Evolutionary conservation across 805 yeast species (phyloP), one percentile per base, ranked within the genome.

Genomic region (Cyberlindnera saturnus): DNA sequence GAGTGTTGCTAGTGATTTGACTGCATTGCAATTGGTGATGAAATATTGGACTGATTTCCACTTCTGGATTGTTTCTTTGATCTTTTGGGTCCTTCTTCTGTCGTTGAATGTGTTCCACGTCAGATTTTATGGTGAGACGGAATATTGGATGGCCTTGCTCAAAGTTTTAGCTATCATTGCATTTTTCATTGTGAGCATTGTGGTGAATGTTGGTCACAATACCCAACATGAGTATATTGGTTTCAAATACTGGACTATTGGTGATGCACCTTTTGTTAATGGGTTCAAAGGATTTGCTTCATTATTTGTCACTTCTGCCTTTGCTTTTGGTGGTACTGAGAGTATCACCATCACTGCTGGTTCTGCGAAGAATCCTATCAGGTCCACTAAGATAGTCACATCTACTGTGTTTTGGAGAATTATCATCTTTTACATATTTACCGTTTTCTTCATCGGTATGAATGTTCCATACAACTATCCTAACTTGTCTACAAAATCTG

Each of bases 131-230:
- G 83, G 81, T 44, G 82, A 77, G 57, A 77, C 80, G 15, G 83
- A 77, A 56, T 73, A 84, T 46, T 73, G 79, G 62, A 79, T 83
- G 57, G 81, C 86, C 37, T 51, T 75, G 49, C 71, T 85, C 53
- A 85, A 84, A 60, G 76, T 83, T 23, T 61, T 82, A 34, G 77
- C 82, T 50, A 73, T 79, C 45, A 53, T 68, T 29, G 83, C 82
- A 9, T 77, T 75, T 55, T 74, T 77, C 60, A 70, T 79, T 44
- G 65, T 77, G 47, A 78, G 79, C 31, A 66, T 75, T 39, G 66
- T 73, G 40, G 57, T 70, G 42, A 67, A 62, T 40, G 65, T 69
- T 41, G 75, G 70, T 29, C 75, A 77, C 32, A 66, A 69, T 31
- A 61, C 66, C 15, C 56, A 60, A 29, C 56, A 61, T 37, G 76